Base-by-base conservation (phyloP, 1,139 yeast species). In the Geotrichum macrosporum region DNA sequence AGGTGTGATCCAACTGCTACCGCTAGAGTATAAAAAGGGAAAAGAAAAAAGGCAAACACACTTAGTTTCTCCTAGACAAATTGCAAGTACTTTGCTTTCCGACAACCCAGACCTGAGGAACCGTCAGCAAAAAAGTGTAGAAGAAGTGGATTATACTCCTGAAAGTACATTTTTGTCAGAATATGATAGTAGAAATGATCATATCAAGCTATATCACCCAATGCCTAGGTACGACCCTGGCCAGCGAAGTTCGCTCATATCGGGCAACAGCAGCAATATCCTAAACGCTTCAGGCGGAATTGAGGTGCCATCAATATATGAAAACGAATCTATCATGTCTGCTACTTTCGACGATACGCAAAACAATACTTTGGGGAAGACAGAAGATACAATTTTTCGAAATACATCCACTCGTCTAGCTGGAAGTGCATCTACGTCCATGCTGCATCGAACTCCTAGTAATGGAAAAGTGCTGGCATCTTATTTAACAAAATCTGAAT, bases 271-370 rank as follows among this genome's bases (percentile, higher is more conserved):
- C 20, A 36, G 46, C 10, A 46, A 41, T 15, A 48, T 48, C 30
- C 35, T 48, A n/a, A 48, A 44, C 30, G 33, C 46, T 3, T 39
- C 41, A 12, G 51, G 47, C 12, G 48, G 51, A 4, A 12, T 36
- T 24, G 38, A 19, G 8, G 16, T 44, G 12, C n/a, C 38, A 15
- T 30, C 44, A 3, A n/a, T 34, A 4, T 15, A 8, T 19, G 48
- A 43, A 10, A 19, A 12, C 10, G 35, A 18, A 4, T 32, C 27
- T 8, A 8, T 9, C 5, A 16, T 12, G 5, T 10, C 21, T 24
- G 9, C 13, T 5, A 9, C 12, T 22, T 16, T 13, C 5, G 16
- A 10, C 18, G 20, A 33, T 9, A 9, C 35, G 5, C 19, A 33
- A 5, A 15, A 13, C 16, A 16, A 8, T 19, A 15, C 27, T 24